phyloP scores from a whole-genome alignment of 768 basidiomycete genomes.

The Trametes cinnabarina region DNA sequence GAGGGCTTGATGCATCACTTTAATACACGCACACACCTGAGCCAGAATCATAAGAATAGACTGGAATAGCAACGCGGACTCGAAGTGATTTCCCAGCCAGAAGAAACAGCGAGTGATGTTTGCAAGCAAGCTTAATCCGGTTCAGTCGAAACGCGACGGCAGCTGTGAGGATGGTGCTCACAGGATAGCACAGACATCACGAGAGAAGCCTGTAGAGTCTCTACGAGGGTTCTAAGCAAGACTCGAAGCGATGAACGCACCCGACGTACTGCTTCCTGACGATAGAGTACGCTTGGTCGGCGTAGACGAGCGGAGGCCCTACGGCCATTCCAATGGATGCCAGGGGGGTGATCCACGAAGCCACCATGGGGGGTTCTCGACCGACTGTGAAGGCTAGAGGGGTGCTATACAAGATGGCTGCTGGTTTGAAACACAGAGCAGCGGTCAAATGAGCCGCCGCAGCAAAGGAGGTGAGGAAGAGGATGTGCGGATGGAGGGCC shows the following conservation, averaged over 20 bases:
- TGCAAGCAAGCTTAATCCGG: conserved; percentile 77
- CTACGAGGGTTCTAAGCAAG: no score
- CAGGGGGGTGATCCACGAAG: conserved; percentile 63
- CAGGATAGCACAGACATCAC: conserved; percentile 84
- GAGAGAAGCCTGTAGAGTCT: conserved; percentile 83
- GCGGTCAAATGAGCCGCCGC: no score
- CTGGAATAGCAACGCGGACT: conserved; percentile 73
- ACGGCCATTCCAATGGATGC: conserved; percentile 83
- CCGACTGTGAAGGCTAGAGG: no score
- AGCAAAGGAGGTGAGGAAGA: no score
- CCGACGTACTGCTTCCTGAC: conserved; percentile 66
- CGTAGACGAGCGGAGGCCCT: conserved; percentile 82
- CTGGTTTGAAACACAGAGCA: no score
- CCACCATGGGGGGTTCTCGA: conserved; percentile 34
- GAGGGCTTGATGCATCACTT: background rate
- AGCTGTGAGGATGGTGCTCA: no score
- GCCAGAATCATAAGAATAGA: conserved; percentile 83
- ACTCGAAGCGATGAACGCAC: no score
- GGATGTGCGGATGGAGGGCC: no score
- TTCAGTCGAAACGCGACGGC: no score
- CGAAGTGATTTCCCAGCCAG: conserved; percentile 82
- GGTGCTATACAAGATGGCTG: no score
- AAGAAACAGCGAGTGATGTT: conserved; percentile 91
- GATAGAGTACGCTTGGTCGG: conserved; percentile 81
- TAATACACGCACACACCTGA: conserved; percentile 49